Percentiles rank a stretch among this genome's conserved stretches.
Conservation (phyloP, 1,139 yeast species). For the Pichia kudriavzevii region DNA sequence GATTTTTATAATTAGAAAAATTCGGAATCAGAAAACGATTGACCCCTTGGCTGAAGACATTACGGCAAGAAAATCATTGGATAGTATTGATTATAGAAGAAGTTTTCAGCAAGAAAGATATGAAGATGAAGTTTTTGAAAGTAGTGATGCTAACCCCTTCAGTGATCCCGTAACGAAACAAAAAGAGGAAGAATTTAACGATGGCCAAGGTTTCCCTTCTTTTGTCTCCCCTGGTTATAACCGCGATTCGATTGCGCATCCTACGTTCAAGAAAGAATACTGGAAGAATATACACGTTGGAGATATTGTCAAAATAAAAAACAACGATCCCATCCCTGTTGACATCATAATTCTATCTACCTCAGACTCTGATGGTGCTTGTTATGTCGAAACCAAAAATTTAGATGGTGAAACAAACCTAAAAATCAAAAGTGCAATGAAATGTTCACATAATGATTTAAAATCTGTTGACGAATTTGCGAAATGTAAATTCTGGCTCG, state of each 20-base stretch:
- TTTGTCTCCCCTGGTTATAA: conserved; percentile 23
- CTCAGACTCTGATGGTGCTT: conserved; percentile 82
- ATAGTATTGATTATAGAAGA: conserved; percentile 27
- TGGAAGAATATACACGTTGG: conserved; percentile 94
- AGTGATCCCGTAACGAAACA: conserved; percentile 18
- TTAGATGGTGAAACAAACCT: conserved; percentile 95
- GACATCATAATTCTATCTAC: conserved; percentile 75
- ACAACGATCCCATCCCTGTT: conserved; percentile 91
- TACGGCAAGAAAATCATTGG: conserved; percentile 24
- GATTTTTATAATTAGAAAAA: conserved; percentile 23
- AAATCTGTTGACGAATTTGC: conserved; percentile 51
- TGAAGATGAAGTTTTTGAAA: conserved; percentile 12
- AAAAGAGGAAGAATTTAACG: conserved; percentile 12
- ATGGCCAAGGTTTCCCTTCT: conserved; percentile 18
- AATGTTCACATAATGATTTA: conserved; percentile 50
- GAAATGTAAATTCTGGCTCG: conserved; percentile 72
- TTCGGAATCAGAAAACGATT: conserved; percentile 25
- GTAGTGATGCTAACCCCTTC: conserved; percentile 18
- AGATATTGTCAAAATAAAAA: conserved; percentile 74
- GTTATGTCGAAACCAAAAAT: conserved; percentile 90
- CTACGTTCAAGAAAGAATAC: conserved; percentile 52
- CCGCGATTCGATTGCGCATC: conserved; percentile 16
- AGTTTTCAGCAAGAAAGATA: conserved; percentile 20
- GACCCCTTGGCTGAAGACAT: conserved; percentile 32
- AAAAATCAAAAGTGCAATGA: conserved; percentile 69